phyloP scores from a whole-genome alignment of 2,329 filamentous ascomycete species.

The Aspergillus sclerotialis region DNA sequence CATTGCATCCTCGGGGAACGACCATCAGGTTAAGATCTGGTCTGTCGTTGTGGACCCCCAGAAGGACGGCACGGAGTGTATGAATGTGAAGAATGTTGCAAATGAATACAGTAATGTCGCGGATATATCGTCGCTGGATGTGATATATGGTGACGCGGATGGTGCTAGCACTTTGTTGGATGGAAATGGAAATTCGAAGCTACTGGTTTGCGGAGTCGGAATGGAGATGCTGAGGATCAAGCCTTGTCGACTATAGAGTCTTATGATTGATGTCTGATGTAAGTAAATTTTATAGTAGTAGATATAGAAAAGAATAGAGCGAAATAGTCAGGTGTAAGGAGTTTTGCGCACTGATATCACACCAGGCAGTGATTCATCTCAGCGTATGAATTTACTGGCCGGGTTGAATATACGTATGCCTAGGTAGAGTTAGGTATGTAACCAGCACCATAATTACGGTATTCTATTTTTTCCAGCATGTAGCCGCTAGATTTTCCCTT shows the following conservation, averaged over 20 bases:
- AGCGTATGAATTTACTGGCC: no score
- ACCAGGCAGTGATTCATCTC: no score
- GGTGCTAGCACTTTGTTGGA: no score
- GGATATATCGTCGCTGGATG: slow-evolving; percentile 48
- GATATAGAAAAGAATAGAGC: slow-evolving; percentile 1
- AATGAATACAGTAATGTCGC: slow-evolving; percentile 45
- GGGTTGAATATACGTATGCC: no score
- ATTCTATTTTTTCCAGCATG: no score
- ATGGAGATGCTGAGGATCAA: slow-evolving; percentile 37
- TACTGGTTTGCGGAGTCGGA: slow-evolving; percentile 44
- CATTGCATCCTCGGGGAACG: slow-evolving; percentile 37
- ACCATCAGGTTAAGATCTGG: slow-evolving; percentile 43
- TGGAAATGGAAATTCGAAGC: slow-evolving; percentile 10
- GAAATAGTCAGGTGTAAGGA: no score
- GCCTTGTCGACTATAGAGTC: slow-evolving; percentile 1
- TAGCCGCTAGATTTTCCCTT: no score
- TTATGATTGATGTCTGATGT: slow-evolving; percentile 9
- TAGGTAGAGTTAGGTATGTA: no score
- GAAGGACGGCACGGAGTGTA: slow-evolving; percentile 11
- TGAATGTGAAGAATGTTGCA: slow-evolving; percentile 17
- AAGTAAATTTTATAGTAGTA: slow-evolving; percentile 3
- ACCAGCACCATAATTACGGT: no score
- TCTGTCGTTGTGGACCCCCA: slow-evolving; percentile 22
- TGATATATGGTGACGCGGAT: slow-evolving; percentile 17
- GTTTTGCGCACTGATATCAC: no score